Base-by-base conservation (phyloP, 1,284 basidiomycete genomes). In the Puccinia coronata region DNA sequence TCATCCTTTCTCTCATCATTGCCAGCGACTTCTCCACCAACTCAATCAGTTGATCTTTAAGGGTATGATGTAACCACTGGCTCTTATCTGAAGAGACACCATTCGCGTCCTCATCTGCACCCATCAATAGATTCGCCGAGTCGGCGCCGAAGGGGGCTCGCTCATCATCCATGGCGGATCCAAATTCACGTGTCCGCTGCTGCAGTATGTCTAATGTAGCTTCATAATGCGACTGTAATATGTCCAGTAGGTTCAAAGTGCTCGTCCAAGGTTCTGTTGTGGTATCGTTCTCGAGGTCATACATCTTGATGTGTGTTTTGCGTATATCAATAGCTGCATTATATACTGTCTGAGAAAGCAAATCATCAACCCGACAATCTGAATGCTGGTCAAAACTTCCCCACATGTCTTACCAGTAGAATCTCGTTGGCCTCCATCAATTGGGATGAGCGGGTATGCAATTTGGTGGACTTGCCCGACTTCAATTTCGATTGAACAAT, bases 261-360 rank as follows among this genome's bases (percentile, higher is more conserved):
- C 91, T 94, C 1, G 94, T 94, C 96, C 96, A 99, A 0, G 93
- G 90, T 83, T 92, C 90, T 80, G 82, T 82, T 0, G 84, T 82
- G 28, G 88, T 88, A 92, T 90, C 0, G 0, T 84, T 80, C 72
- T 90, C 88, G 72, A 98, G 88, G 36, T 92, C 93, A 85, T 98
- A 99, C 8, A 92, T 88, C 3, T 89, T 88, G 3, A 89, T 85
- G 83, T 92, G 91, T 83, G 91, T 90, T 69, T 90, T 89, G 47
- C 95, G 90, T 85, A 92, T 94, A 57, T 91, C 89, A 71, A 91
- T 88, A 0, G 93, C 91, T 3, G 93, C 91, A 83, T 90, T 89
- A 67, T 93, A 88, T 2, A 92, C 90, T 51, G 90, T 90, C 92
- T 95, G 71, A 20, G 28, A 16, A 63, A 55, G 51, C 31, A 72